Base-by-base conservation (phyloP, 768 basidiomycete genomes). In the Lentinula lateritia region DNA sequence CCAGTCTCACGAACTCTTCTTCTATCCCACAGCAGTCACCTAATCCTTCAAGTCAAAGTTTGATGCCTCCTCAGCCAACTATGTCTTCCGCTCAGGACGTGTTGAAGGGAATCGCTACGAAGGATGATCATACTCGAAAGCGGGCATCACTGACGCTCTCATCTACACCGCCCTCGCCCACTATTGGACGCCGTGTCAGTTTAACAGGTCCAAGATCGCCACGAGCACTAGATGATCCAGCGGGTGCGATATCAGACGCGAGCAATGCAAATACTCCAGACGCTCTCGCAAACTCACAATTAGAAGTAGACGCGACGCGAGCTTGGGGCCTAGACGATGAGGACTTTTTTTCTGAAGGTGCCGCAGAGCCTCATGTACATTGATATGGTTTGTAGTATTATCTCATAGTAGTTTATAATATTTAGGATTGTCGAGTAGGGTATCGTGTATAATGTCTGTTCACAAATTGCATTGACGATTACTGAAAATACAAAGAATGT, bases 81-180 rank as follows among this genome's bases (percentile, higher is more conserved):
- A 6, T 53, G 61, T 75, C 72, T 18, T 73, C 79, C 1, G 84
- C 87, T 3, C 83, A 83, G 20, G 79, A 81, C 45, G 78, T 79
- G 10, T 75, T 89, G 32, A 83, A 87, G 72, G 78, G 76, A 43
- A 87, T 89, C 58, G 86, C 73, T 34, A 71, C 74, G 9, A 78
- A 73, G 63, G 82, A 83, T 63, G 76, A 77, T 56, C 72, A 65
- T 58, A 72, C 70, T 55, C 65, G 71, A 34, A 8, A 66, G 56
- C 64, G 70, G 50, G 69, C 65, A 9, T 71, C 66, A 52, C 65
- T 70, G 50, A 32, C 56, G 13, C 32, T 58, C 5, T 46, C 56
- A 9, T 43, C 56, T 28, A 36, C 58, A 15, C 58, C 45, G 6
- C 58, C 58, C 12, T 46, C 58, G 9, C 58, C 43, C 13, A 46